Evolutionary conservation across 2,329 filamentous ascomycete species (phyloP).

Genomic region (Trichoderma sp.): DNA sequence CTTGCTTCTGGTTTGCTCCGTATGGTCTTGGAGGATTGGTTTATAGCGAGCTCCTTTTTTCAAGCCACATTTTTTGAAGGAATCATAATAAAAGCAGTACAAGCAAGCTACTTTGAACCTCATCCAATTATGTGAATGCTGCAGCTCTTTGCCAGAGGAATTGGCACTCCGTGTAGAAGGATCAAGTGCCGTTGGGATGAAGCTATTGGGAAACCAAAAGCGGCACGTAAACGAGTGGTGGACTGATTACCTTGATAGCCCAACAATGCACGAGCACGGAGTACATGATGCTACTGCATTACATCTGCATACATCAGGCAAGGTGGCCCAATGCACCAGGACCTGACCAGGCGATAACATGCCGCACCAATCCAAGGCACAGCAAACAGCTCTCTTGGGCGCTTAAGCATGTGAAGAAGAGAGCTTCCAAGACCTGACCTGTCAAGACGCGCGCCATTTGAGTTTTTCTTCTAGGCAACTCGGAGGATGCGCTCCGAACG

Average conservation of each 20-base stretch:
- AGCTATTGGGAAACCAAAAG: neutral
- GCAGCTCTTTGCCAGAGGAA: neutral
- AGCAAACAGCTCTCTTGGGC: neutral
- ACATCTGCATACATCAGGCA: constrained; percentile 1
- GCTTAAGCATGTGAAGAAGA: neutral
- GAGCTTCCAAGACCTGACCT: neutral
- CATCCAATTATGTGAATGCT: neutral
- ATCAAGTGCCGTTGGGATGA: neutral
- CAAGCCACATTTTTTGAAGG: neutral
- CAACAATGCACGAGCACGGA: constrained; percentile 8
- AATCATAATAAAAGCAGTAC: neutral
- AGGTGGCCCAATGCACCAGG: constrained; percentile 14
- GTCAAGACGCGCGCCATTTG: neutral
- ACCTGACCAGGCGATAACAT: constrained; percentile 2
- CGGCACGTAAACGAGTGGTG: neutral
- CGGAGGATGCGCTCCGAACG: constrained; percentile 1
- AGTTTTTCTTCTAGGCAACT: neutral
- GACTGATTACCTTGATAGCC: neutral
- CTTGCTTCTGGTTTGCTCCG: neutral
- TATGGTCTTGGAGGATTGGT: neutral
- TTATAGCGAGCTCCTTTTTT: constrained; percentile 7
- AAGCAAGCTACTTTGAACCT: neutral
- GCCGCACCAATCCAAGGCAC: neutral
- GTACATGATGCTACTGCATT: neutral
- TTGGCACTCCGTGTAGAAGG: neutral